phyloP scores from a whole-genome alignment of 2,329 filamentous ascomycete species.

The Stagonosporopsis vannaccii region DNA sequence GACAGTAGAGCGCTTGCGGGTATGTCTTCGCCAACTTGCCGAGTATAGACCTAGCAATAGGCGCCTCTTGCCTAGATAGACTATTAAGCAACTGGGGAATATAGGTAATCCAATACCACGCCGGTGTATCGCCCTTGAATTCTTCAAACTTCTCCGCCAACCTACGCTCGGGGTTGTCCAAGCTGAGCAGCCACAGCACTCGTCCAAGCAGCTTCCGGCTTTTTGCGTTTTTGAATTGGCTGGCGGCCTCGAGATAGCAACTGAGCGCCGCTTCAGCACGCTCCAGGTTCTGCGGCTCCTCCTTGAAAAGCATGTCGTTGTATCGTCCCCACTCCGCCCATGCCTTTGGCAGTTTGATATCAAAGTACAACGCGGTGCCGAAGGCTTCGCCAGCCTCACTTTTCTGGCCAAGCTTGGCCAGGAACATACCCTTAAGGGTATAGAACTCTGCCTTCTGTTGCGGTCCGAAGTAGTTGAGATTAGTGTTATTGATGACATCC shows the following conservation, averaged over 20 bases:
- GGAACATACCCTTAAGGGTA: slow-evolving; percentile 98
- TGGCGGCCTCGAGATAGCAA: slow-evolving; percentile 94
- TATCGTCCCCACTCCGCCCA: slow-evolving; percentile 99
- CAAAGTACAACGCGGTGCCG: slow-evolving; percentile 93
- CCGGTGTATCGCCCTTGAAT: slow-evolving; percentile 95
- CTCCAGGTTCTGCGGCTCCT: slow-evolving; percentile 80
- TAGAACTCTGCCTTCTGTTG: slow-evolving; percentile 99
- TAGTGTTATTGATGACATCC: slow-evolving; percentile 99
- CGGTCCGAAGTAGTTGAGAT: slow-evolving; percentile 95
- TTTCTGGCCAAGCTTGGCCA: slow-evolving; percentile 90
- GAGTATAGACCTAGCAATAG: slow-evolving; percentile 83
- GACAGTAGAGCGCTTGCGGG: slow-evolving; percentile 93
- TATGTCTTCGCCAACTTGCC: slow-evolving; percentile 95
- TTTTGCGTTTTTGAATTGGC: slow-evolving; percentile 96
- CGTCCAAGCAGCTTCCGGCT: slow-evolving; percentile 91
- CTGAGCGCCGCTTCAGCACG: slow-evolving; percentile 91
- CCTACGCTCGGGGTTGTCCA: slow-evolving; percentile 85
- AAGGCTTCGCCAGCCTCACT: slow-evolving; percentile 93
- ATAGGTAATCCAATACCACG: slow-evolving; percentile 99
- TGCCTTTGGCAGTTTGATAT: slow-evolving; percentile 92
- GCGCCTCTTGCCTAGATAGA: slow-evolving; percentile 88
- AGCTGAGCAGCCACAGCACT: slow-evolving; percentile 92
- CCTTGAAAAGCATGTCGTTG: slow-evolving; percentile 95
- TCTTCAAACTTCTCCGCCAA: slow-evolving; percentile 89
- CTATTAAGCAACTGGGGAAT: slow-evolving; percentile 96